These are phyloP conservation scores for Bipolaris cookei DNA, from an alignment of 2,329 filamentous ascomycete species.

Conservation along the genomic window DNA sequence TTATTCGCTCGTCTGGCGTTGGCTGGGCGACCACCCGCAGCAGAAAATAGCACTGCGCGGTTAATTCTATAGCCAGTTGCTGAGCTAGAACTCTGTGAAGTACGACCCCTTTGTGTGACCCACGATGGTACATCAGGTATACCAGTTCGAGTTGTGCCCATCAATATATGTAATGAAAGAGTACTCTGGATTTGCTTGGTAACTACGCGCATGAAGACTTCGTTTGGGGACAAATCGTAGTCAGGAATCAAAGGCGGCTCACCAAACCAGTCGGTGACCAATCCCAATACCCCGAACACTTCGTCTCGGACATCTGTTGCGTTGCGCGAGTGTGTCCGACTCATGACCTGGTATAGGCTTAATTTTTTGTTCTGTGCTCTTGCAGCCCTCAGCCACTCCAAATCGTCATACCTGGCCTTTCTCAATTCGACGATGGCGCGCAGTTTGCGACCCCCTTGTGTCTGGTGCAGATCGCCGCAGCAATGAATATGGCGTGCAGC, in stretches of 20 bases:
- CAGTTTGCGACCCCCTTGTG: background rate
- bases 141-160: background rate
- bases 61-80: background rate
- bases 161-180: background rate
- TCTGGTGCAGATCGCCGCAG: background rate
- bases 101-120: background rate
- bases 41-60: background rate
- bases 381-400: background rate
- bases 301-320: conserved; percentile 21
- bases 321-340: background rate
- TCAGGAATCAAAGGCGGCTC: conserved; percentile 6
- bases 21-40: background rate
- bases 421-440: background rate
- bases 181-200: background rate
- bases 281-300: conserved; percentile 19
- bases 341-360: conserved; percentile 1
- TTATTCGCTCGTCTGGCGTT: background rate
- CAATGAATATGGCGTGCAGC: background rate
- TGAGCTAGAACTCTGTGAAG: background rate
- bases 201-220: conserved; percentile 2
- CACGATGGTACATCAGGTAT: conserved; percentile 1
- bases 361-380: background rate
- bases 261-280: conserved; percentile 19
- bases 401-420: background rate
- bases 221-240: background rate